Percentiles rank a stretch among this genome's conserved stretches.
phyloP scores from a whole-genome alignment of 306 rosid species.

The Amphicarpaea edgeworthii region DNA sequence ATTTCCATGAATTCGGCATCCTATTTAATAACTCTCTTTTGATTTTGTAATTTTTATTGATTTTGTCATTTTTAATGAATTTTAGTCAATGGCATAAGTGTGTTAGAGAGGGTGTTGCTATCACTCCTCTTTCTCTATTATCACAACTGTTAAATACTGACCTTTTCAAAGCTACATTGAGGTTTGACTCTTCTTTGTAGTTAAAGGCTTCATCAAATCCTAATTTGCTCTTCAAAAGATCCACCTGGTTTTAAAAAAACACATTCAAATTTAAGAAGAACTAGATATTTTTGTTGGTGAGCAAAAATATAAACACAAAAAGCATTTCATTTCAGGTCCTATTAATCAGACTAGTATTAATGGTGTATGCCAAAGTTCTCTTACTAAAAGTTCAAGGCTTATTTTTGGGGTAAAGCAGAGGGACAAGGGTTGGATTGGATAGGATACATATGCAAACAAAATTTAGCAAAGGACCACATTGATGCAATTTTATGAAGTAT shows the following conservation, averaged over 20 bases:
- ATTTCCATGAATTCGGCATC: no score
- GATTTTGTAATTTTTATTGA: no score
- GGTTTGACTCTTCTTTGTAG: slow-evolving; percentile 49
- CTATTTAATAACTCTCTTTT: no score
- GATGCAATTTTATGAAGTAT: background rate
- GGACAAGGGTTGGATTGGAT: background rate
- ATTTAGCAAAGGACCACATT: background rate
- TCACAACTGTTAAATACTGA: background rate
- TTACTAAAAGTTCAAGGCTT: background rate
- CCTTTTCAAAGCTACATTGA: slow-evolving; percentile 46
- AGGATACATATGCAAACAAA: background rate
- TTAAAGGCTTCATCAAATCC: slow-evolving; percentile 50
- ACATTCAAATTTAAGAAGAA: background rate
- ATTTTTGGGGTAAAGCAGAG: background rate
- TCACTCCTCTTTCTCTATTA: no score
- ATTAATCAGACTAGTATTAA: background rate
- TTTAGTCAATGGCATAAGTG: no score
- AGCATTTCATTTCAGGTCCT: background rate
- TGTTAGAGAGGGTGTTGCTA: no score
- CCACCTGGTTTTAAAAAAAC: slow-evolving; percentile 33
- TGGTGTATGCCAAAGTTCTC: background rate
- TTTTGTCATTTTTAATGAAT: no score
- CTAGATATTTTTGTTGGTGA: background rate
- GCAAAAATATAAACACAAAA: background rate
- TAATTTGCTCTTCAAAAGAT: slow-evolving; percentile 45